Percentiles rank a stretch among this genome's conserved stretches.
These are phyloP conservation scores for Barnettozyma vustinii DNA, from an alignment of 805 yeast species.

Conservation along the genomic window DNA sequence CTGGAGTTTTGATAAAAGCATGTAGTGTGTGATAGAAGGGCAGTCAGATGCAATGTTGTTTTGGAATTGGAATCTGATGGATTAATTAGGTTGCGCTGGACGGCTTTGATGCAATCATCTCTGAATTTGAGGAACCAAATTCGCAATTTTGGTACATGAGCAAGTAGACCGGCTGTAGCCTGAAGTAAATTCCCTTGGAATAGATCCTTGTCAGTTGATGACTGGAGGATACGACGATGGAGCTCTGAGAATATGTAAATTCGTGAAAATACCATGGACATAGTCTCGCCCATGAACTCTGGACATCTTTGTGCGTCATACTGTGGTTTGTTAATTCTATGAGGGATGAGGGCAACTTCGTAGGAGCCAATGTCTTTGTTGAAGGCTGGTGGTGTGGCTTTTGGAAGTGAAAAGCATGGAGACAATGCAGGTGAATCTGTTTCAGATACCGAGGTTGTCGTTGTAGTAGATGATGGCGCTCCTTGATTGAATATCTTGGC, in stretches of 20 bases:
- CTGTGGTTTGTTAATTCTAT: conserved; percentile 8
- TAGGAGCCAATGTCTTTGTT: neutral
- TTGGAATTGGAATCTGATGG: conserved; percentile 16
- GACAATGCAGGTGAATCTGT: neutral
- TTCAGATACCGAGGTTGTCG: neutral
- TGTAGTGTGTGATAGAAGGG: conserved; percentile 9
- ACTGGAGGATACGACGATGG: neutral
- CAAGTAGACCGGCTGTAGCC: conserved; percentile 14
- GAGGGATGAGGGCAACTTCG: conserved; percentile 13
- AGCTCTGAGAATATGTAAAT: conserved; percentile 11
- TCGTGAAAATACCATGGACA: conserved; percentile 11
- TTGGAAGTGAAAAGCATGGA: neutral
- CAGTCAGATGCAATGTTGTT: conserved; percentile 7
- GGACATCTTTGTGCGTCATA: conserved; percentile 8
- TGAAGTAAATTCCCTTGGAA: conserved; percentile 14
- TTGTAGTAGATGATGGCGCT: neutral
- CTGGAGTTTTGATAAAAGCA: conserved; percentile 8
- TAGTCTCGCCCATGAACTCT: conserved; percentile 18
- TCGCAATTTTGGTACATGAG: conserved; percentile 5
- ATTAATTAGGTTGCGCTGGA: conserved; percentile 6
- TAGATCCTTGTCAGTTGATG: neutral
- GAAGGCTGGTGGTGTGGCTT: neutral
- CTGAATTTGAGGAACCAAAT: conserved; percentile 11
- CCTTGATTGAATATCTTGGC: neutral
- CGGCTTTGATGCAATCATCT: conserved; percentile 12